Evolutionary conservation across 345 rosid genomes (phyloP).

Genomic region (Salix dunnii): DNA sequence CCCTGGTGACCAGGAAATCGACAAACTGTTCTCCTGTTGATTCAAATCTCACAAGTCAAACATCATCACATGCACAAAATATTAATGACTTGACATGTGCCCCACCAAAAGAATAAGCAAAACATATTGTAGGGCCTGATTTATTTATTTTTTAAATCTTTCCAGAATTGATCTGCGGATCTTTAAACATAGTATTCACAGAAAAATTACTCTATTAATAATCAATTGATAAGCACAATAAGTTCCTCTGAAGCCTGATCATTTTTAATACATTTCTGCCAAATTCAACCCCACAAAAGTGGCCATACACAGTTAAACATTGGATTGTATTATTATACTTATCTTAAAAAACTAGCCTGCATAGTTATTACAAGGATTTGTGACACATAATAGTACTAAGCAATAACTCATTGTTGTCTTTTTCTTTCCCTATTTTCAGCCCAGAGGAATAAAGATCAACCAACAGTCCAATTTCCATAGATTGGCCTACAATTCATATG

Average conservation of each 20-base stretch:
- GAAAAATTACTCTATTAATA: background rate
- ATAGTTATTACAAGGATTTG: background rate
- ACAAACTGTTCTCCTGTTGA: slow-evolving; percentile 74
- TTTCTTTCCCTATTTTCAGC: background rate
- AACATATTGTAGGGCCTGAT: background rate
- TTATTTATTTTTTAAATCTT: background rate
- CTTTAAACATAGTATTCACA: background rate
- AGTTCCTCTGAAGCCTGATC: background rate
- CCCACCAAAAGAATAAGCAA: background rate
- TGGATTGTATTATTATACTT: background rate
- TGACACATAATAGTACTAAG: background rate
- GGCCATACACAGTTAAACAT: background rate
- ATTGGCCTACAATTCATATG: background rate
- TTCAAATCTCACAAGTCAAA: slow-evolving; percentile 10
- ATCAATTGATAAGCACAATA: background rate
- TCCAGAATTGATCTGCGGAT: background rate
- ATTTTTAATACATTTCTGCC: background rate
- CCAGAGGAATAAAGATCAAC: background rate
- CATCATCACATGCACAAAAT: background rate
- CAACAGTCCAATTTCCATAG: background rate
- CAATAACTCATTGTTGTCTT: background rate
- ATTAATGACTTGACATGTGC: background rate
- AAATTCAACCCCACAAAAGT: background rate
- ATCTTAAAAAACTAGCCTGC: background rate
- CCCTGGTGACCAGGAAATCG: slow-evolving; percentile 96